These are phyloP conservation scores for Rhodosporidiobolus odoratus DNA, from an alignment of 768 basidiomycete species.

Conservation along the genomic window DNA sequence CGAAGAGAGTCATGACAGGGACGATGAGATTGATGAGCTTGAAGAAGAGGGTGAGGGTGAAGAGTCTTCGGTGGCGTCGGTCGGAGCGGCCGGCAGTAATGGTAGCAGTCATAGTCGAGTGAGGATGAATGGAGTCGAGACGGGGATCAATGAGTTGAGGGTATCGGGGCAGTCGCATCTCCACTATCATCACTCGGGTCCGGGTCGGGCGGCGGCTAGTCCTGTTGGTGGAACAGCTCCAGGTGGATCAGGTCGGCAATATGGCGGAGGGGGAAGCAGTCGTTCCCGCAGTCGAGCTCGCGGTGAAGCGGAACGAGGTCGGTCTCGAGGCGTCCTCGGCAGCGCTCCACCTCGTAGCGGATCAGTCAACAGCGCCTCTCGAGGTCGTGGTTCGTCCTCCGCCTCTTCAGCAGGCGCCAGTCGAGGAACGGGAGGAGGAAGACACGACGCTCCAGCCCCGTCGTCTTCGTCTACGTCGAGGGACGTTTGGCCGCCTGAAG, in stretches of 20 bases:
- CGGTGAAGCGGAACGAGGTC: constrained; percentile 24
- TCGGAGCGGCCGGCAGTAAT: background rate
- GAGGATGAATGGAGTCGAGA: constrained; percentile 34
- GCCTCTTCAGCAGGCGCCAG: constrained; percentile 2
- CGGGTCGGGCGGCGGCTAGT: background rate
- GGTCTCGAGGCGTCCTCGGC: constrained; percentile 15
- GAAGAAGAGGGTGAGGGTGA: constrained; percentile 22
- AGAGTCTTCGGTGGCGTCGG: background rate
- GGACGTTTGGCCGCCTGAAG: constrained; percentile 26
- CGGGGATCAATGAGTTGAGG: constrained; percentile 29
- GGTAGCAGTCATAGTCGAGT: background rate
- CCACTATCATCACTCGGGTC: constrained; percentile 5
- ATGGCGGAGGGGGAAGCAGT: no score
- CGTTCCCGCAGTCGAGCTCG: constrained; percentile 22
- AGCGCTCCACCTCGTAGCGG: constrained; percentile 4
- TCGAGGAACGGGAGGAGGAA: background rate
- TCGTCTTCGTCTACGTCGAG: background rate
- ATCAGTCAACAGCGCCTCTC: constrained; percentile 3
- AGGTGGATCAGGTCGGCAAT: no score
- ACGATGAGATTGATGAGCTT: constrained; percentile 29
- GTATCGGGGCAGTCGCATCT: constrained; percentile 11
- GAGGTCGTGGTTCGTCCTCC: constrained; percentile 20
- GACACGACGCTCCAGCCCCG: background rate
- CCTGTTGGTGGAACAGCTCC: background rate
- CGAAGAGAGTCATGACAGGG: constrained; percentile 12